These are phyloP conservation scores for Phytophthora agathidicida DNA, from an alignment of 352 stramenopile species.

Conservation along the genomic window DNA sequence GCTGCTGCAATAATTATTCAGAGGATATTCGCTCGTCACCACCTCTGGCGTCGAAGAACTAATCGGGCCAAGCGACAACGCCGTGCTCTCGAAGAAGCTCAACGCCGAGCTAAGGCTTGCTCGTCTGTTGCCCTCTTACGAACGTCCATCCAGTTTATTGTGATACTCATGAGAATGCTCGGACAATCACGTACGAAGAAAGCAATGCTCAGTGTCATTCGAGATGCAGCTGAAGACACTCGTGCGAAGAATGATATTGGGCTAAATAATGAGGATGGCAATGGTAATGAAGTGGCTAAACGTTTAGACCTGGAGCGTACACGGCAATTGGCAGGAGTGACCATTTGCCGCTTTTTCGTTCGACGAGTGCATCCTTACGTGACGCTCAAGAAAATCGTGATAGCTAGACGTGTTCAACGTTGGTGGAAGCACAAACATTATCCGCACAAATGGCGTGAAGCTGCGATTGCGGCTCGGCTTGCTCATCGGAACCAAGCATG, in stretches of 20 bases:
- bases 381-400: conserved; percentile 49
- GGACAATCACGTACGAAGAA: conserved; percentile 46
- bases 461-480: conserved; percentile 8
- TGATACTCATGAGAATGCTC: conserved; percentile 38
- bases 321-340: conserved; percentile 30
- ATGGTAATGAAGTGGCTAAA: background rate
- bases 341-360: conserved; percentile 62
- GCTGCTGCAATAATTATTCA: conserved; percentile 50
- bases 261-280: background rate
- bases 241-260: conserved; percentile 5
- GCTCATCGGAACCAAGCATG: conserved; percentile 32
- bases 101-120: conserved; percentile 22
- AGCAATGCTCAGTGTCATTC: conserved; percentile 39
- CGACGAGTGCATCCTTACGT: conserved; percentile 50
- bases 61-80: conserved; percentile 10
- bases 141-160: conserved; percentile 39
- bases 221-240: conserved; percentile 47
- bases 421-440: conserved; percentile 50
- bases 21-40: conserved; percentile 19
- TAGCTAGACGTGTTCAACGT: conserved; percentile 46
- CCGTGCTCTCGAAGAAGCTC: conserved; percentile 17
- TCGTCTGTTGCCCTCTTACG: conserved; percentile 25
- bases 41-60: conserved; percentile 10
- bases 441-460: conserved; percentile 33
- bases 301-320: background rate